Percentiles rank a stretch among this genome's conserved stretches.
phyloP scores from a whole-genome alignment of 257 asterid genomes.

The Verbascum thapsus region DNA sequence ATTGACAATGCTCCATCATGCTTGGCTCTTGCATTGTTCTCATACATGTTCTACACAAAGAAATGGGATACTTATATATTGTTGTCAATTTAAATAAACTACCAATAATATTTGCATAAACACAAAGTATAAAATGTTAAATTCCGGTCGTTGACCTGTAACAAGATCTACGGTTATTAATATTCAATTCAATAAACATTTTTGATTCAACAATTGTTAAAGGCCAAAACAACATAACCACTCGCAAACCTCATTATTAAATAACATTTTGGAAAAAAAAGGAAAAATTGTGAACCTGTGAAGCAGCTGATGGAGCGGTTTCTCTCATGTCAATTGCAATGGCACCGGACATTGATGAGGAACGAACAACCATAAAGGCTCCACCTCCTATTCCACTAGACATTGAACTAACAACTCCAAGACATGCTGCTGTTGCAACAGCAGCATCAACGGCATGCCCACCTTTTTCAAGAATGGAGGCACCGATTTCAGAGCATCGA shows the following conservation, averaged over 20 bases:
- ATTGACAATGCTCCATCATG: slow-evolving; percentile 62
- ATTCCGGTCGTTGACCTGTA: too few species aligned
- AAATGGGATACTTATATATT: neutral
- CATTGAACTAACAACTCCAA: slow-evolving; percentile 74
- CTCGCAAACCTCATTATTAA: too few species aligned
- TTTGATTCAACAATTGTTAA: too few species aligned
- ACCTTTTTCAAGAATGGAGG: slow-evolving; percentile 54
- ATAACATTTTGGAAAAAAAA: neutral
- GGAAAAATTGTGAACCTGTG: slow-evolving; percentile 47
- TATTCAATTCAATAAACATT: too few species aligned
- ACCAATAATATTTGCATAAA: too few species aligned
- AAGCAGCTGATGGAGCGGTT: slow-evolving; percentile 86
- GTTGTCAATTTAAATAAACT: too few species aligned
- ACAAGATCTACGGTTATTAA: too few species aligned
- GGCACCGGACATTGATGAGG: slow-evolving; percentile 47
- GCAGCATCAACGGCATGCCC: slow-evolving; percentile 97
- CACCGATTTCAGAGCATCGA: slow-evolving; percentile 81
- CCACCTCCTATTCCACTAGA: slow-evolving; percentile 95
- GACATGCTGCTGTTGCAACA: slow-evolving; percentile 76
- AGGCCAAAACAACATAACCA: too few species aligned
- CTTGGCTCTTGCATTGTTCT: slow-evolving; percentile 48
- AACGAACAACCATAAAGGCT: slow-evolving; percentile 75
- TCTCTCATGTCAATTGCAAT: slow-evolving; percentile 84
- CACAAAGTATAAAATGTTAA: too few species aligned
- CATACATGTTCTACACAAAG: slow-evolving; percentile 74